Conservation (phyloP, 2,329 filamentous ascomycete species). For the Hypoxylon sp. region DNA sequence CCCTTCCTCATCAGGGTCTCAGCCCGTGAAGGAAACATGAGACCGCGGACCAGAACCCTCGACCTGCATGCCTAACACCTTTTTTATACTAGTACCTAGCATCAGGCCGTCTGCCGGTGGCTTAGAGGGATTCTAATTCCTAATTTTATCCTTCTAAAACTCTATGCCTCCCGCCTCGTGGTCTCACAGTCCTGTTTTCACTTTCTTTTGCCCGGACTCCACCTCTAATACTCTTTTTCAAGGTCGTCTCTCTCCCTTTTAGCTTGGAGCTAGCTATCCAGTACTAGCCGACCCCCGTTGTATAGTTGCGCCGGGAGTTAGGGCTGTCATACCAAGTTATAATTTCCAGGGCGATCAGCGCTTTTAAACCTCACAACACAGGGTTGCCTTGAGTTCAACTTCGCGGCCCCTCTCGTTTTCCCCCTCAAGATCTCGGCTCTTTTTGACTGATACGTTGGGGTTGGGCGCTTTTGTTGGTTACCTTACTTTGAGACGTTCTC, state of each 20-base stretch:
- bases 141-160: slow-evolving; percentile 37
- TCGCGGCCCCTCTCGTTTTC: slow-evolving; percentile 37
- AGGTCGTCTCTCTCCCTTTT: slow-evolving; percentile 20
- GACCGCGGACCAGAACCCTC: slow-evolving; percentile 23
- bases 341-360: slow-evolving; percentile 28
- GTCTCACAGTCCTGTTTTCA: slow-evolving; percentile 30
- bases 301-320: slow-evolving; percentile 30
- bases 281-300: slow-evolving; percentile 31
- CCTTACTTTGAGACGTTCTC: slow-evolving; percentile 12
- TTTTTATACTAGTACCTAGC: slow-evolving; percentile 22
- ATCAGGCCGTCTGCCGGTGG: slow-evolving; percentile 21
- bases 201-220: slow-evolving; percentile 35
- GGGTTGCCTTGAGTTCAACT: slow-evolving; percentile 48
- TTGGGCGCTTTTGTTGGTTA: slow-evolving; percentile 35
- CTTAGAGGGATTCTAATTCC: slow-evolving; percentile 34
- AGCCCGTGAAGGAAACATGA: slow-evolving; percentile 34
- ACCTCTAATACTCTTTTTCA: slow-evolving; percentile 28
- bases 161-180: slow-evolving; percentile 29
- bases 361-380: slow-evolving; percentile 33
- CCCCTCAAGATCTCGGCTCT: slow-evolving; percentile 39
- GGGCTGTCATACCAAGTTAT: slow-evolving; percentile 20
- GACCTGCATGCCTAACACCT: slow-evolving; percentile 28
- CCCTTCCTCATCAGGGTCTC: slow-evolving; percentile 28
- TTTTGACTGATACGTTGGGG: slow-evolving; percentile 32
- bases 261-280: slow-evolving; percentile 39